Evolutionary conservation across 2,329 filamentous ascomycete genomes (phyloP).

Genomic region (Endoconidiophora laricicola): DNA sequence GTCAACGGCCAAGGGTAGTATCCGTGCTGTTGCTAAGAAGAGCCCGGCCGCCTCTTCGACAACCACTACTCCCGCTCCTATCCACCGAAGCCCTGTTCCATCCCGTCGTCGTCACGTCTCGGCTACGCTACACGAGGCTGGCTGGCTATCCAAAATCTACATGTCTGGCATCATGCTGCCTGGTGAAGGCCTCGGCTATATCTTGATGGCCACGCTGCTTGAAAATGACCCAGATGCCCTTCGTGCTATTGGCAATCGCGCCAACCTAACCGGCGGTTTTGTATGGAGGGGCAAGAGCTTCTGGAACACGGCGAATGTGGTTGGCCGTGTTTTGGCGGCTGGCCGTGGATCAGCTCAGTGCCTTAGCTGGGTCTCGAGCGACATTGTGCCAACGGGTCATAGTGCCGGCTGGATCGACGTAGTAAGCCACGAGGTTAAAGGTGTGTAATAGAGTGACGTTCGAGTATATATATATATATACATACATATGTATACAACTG

Average conservation of each 20-base stretch:
- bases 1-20: neutral
- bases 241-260: slow-evolving; percentile 39
- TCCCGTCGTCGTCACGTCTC: slow-evolving; percentile 37
- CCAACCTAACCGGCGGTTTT: slow-evolving; percentile 48
- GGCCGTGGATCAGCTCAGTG: slow-evolving; percentile 45
- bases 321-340: slow-evolving; percentile 47
- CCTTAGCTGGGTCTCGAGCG: slow-evolving; percentile 52
- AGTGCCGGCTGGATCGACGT: slow-evolving; percentile 43
- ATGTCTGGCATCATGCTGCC: slow-evolving; percentile 48
- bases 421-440: slow-evolving; percentile 34
- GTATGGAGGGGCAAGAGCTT: slow-evolving; percentile 48
- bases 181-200: slow-evolving; percentile 44
- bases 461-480: neutral
- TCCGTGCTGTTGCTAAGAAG: neutral
- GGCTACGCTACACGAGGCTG: slow-evolving; percentile 39
- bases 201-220: slow-evolving; percentile 48
- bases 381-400: slow-evolving; percentile 34
- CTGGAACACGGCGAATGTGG: slow-evolving; percentile 50
- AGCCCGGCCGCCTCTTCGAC: neutral
- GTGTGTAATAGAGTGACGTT: slow-evolving; percentile 21
- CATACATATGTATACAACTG: neutral
- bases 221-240: slow-evolving; percentile 48
- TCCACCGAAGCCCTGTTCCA: slow-evolving; percentile 13
- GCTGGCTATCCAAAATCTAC: slow-evolving; percentile 54
- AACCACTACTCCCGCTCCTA: neutral